Evolutionary conservation across 129 eudicot species (phyloP).

Genomic region (Lonicera japonica): DNA sequence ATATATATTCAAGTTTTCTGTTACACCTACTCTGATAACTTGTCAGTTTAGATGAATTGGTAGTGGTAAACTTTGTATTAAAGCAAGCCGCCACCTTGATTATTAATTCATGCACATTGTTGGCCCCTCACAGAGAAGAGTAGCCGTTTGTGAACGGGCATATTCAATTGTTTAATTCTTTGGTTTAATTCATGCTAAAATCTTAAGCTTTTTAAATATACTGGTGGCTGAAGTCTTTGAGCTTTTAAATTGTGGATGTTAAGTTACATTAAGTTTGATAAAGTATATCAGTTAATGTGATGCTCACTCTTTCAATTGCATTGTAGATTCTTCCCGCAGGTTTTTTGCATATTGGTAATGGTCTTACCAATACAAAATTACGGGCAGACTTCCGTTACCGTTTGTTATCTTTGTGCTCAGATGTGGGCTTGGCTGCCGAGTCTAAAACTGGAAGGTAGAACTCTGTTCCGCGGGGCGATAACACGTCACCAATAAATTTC

Average conservation of each 20-base stretch:
- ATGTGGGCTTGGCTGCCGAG: conserved; percentile 98
- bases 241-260: not conserved
- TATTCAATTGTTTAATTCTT: not conserved
- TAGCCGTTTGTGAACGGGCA: not conserved
- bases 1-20: not conserved
- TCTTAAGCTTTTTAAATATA: not conserved
- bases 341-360: conserved; percentile 73
- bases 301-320: conserved; percentile 84
- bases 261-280: not conserved
- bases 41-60: not conserved
- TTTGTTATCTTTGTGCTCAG: conserved; percentile 91
- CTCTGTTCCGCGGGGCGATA: not conserved
- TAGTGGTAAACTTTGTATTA: not conserved
- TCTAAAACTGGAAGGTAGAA: conserved; percentile 89
- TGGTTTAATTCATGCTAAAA: not conserved
- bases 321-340: conserved; percentile 99
- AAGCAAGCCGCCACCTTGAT: not conserved
- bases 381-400: conserved; percentile 93
- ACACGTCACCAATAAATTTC: not conserved
- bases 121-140: not conserved
- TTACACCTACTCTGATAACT: not conserved
- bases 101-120: not conserved
- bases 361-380: conserved; percentile 58
- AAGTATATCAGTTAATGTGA: conserved; percentile 11
- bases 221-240: not conserved